These are phyloP conservation scores for Bjerkandera adusta DNA, from an alignment of 1,284 basidiomycete genomes.

Conservation along the genomic window DNA sequence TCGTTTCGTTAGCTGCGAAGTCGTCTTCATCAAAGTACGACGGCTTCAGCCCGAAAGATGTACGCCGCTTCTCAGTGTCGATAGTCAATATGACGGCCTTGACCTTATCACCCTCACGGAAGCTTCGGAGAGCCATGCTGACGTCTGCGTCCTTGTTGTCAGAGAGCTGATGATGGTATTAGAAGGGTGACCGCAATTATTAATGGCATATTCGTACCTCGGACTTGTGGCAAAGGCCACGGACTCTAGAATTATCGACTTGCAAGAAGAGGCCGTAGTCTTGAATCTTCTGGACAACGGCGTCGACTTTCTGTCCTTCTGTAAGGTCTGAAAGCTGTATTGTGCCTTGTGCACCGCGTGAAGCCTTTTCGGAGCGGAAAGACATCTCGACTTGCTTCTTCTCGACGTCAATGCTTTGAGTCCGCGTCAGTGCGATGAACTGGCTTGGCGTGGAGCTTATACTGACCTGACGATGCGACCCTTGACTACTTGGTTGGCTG, in stretches of 20 bases:
- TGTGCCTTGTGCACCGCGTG: constrained; percentile 39
- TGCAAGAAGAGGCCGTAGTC: constrained; percentile 92
- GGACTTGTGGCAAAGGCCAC: constrained; percentile 93
- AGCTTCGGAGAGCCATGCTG: constrained; percentile 73
- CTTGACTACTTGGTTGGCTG: constrained; percentile 80
- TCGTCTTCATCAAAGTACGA: constrained; percentile 76
- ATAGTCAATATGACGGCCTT: constrained; percentile 78
- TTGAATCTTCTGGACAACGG: constrained; percentile 76
- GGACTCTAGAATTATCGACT: constrained; percentile 80
- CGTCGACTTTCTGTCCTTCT: constrained; percentile 76
- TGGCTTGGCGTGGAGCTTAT: not conserved
- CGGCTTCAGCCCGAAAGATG: constrained; percentile 89
- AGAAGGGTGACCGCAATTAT: not conserved
- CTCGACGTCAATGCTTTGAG: constrained; percentile 58
- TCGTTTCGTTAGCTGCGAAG: constrained; percentile 35
- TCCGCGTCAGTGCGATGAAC: constrained; percentile 14
- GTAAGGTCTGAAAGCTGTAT: constrained; percentile 58
- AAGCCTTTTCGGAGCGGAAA: constrained; percentile 63
- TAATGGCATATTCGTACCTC: constrained; percentile 50
- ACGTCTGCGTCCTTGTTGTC: constrained; percentile 84
- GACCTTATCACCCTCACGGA: constrained; percentile 86
- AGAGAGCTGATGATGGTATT: constrained; percentile 57
- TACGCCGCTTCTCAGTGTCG: constrained; percentile 72
- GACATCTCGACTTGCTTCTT: constrained; percentile 87
- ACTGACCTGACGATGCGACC: constrained; percentile 79